Evolutionary conservation across 75 land plant species (phyloP).

Genomic region (Cupressus sempervirens): DNA sequence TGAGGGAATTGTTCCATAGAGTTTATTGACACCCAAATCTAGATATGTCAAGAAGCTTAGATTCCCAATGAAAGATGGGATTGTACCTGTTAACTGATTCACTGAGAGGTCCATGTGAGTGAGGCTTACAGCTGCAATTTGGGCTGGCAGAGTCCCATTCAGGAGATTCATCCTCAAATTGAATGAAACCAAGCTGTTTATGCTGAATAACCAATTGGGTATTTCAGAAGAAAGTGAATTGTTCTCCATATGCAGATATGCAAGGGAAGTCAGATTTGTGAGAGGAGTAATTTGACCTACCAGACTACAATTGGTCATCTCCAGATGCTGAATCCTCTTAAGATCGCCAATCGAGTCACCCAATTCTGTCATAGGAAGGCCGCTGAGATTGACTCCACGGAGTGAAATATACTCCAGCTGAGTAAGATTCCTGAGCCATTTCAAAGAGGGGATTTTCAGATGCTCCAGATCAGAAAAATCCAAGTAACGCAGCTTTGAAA

Average conservation of each 20-base stretch:
- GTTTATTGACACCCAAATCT: not conserved
- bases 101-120: not conserved
- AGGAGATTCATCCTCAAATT: not conserved
- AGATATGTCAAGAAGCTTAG: not conserved
- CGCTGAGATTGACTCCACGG: not conserved
- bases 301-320: too few relatives aligned
- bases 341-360: too few relatives aligned
- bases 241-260: not conserved
- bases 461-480: not conserved
- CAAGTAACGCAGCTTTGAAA: not conserved
- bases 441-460: not conserved
- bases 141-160: not conserved
- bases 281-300: too few relatives aligned
- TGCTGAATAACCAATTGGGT: not conserved
- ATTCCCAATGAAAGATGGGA: not conserved
- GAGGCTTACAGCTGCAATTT: not conserved
- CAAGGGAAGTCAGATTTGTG: not conserved
- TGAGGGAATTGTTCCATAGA: conserved; percentile 17
- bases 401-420: not conserved
- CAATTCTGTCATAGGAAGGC: not conserved
- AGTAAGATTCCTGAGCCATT: not conserved
- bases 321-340: too few relatives aligned
- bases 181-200: not conserved
- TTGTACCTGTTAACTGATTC: not conserved
- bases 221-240: not conserved